Evolutionary conservation across 2,329 filamentous ascomycete genomes (phyloP).

Genomic region (Alternaria arbusti): DNA sequence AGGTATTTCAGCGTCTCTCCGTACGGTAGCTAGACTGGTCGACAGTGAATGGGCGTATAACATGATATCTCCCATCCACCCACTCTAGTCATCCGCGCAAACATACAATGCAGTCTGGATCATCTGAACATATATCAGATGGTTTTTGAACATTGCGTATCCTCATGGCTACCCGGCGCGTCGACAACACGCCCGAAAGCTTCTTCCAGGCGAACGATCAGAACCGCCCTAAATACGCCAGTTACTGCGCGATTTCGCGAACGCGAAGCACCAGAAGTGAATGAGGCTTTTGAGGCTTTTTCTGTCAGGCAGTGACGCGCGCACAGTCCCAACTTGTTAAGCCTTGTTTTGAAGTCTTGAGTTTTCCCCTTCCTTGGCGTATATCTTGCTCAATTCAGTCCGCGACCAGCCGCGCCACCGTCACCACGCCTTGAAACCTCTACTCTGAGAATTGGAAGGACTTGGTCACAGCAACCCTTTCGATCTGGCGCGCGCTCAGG

Average conservation of each 20-base stretch:
- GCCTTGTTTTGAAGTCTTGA: neutral
- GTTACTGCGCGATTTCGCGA: neutral
- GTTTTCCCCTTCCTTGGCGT: neutral
- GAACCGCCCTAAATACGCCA: neutral
- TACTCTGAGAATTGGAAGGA: neutral
- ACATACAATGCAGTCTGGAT: no score
- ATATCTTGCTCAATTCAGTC: neutral
- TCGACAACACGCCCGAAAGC: no score
- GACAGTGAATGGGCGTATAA: no score
- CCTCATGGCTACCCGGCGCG: neutral
- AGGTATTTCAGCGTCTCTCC: no score
- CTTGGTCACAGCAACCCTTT: neutral
- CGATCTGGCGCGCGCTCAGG: neutral
- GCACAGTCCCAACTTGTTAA: neutral
- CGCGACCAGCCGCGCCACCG: neutral
- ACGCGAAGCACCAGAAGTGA: neutral
- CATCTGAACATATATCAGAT: no score
- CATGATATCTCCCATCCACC: no score
- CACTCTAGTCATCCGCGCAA: no score
- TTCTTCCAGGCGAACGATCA: neutral
- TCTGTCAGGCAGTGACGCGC: neutral
- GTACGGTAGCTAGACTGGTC: no score
- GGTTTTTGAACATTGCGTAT: neutral
- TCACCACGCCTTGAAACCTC: neutral
- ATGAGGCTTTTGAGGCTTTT: neutral